These are phyloP conservation scores for Calonectria naviculata DNA, from an alignment of 2,329 filamentous ascomycete genomes.

Conservation along the genomic window DNA sequence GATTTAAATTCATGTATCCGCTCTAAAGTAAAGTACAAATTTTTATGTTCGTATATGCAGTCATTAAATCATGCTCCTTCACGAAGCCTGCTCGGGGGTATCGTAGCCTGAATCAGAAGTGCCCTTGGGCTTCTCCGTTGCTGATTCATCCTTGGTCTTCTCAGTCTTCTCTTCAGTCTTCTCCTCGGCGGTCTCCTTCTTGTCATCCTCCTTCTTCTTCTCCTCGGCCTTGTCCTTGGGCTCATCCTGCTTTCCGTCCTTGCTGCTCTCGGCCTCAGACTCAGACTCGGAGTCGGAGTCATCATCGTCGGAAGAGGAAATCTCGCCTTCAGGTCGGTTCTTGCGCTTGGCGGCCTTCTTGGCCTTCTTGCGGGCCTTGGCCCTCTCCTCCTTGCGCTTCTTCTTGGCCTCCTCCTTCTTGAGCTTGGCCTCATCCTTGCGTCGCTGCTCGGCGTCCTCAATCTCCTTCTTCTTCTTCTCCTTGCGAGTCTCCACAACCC, in stretches of 20 bases:
- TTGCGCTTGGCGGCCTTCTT: conserved; percentile 41
- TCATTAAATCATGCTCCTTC: conserved; percentile 22
- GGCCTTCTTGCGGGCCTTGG: conserved; percentile 38
- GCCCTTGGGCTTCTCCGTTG: conserved; percentile 38
- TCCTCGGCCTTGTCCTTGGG: not conserved
- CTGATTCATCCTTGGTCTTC: conserved; percentile 8
- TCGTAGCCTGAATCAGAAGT: conserved; percentile 49
- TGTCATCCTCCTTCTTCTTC: conserved; percentile 5
- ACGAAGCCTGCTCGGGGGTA: conserved; percentile 37
- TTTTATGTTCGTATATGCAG: not conserved
- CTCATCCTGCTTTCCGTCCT: conserved; percentile 9
- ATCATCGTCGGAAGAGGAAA: conserved; percentile 24
- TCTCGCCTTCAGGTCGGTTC: conserved; percentile 32
- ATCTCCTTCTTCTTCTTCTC: conserved; percentile 60
- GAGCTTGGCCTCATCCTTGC: conserved; percentile 49
- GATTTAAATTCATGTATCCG: not conserved
- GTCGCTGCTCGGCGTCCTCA: conserved; percentile 54
- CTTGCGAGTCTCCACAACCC: conserved; percentile 61
- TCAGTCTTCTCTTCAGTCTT: conserved; percentile 7
- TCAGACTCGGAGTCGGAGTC: conserved; percentile 36
- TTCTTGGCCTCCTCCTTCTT: conserved; percentile 44
- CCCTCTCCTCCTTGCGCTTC: conserved; percentile 40
- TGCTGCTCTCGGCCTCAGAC: conserved; percentile 35
- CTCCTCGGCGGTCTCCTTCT: conserved; percentile 8
- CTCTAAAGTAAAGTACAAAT: not conserved